Base-by-base conservation (phyloP, 1,139 yeast species). In the Magnusiomyces tetraspermus region DNA sequence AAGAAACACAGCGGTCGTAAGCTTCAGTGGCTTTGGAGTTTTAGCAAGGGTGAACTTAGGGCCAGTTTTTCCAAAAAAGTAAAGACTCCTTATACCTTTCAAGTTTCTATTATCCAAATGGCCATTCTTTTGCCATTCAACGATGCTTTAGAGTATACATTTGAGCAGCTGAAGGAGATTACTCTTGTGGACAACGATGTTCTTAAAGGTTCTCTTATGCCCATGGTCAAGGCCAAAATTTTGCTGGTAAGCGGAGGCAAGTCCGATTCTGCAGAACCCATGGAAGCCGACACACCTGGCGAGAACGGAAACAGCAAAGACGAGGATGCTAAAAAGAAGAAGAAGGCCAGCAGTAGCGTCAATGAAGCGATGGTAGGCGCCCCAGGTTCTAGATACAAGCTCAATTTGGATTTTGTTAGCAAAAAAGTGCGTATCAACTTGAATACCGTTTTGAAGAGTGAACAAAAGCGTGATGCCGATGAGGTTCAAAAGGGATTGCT, bases 1-100 rank as follows among this genome's bases (percentile, higher is more conserved):
- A 73, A 76, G 48, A 85, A 85, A 63, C 97, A 92, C 67, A 79
- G 76, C 56, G 97, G 97, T 15, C 78, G 98, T 67, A 83, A 88
- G 60, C 78, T 94, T 63, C 85, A 86, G 64, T 94, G 98, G 98
- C 76, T 92, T 55, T 94, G 97, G 97, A 86, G 88, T 61, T 82
- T 88, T 65, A 88, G 95, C 46, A 85, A 94, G 68, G 95, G 95
- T 58, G 99, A 94, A 66, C 71, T 94, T 53, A 85, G 82, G 68
- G 96, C 95, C n/a, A 85, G 86, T 64, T 77, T 89, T 59, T 79
- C 92, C 5, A 82, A 83, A 60, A 83, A 84, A 52, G 83, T 84
- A 63, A 68, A 67, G 53, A 61, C 61, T 3, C 88, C 92, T 3
- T 95, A 95, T 53, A 87, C 86, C 59, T 83, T 94, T 64, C 85